Base-by-base conservation (phyloP, 2,329 filamentous ascomycete species). In the Paracoccidioides brasiliensis region DNA sequence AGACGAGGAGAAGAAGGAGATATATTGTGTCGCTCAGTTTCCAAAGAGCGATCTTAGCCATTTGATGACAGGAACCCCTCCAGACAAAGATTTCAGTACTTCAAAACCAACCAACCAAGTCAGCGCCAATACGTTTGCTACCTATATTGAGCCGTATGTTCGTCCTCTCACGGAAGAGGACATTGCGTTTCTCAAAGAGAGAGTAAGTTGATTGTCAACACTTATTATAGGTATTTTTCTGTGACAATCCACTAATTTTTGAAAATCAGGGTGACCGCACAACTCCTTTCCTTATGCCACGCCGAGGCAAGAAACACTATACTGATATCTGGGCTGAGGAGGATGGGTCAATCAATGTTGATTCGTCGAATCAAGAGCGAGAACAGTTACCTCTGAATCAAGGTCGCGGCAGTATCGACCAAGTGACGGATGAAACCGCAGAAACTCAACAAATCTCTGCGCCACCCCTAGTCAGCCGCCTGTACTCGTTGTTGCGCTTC, bases 81-180 rank as follows among this genome's bases (percentile, higher is more conserved):
- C 93, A 1, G 90, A 97, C 70, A 90, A 88, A 68, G 93, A 98
- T 73, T 97, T 96, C 66, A 96, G 88, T 67, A 95, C 83, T 67
- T 86, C 89, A 38, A 98, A 97, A 68, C 90, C 91, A 4, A 84
- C 85, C 22, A 95, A 91, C 64, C 93, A 98, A 74, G 93, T 97
- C 69, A 90, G 87, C 68, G 93, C 93, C 61, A 86, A 83, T 56
- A 95, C 91, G 1, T 98, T 98, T 70, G 85, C 86, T n/a, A 84
- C 86, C 5, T 95, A 93, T 67, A 80, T 94, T 55, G 93, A 98
- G 60, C 88, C 90, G 0, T 97, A 88, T 72, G 93, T 96, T 61
- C 82, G 91, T 5, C 83, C 86, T 0, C 86, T 95, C 63, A 88
- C 85, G 0, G 93, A 98, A 67, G 93, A 98, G 67, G 93, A 98